A percentile compares a stretch with the other conserved stretches of the same genome.
These are phyloP conservation scores for Fusarium subglutinans DNA, from an alignment of 2,329 filamentous ascomycete species.

Conservation along the genomic window DNA sequence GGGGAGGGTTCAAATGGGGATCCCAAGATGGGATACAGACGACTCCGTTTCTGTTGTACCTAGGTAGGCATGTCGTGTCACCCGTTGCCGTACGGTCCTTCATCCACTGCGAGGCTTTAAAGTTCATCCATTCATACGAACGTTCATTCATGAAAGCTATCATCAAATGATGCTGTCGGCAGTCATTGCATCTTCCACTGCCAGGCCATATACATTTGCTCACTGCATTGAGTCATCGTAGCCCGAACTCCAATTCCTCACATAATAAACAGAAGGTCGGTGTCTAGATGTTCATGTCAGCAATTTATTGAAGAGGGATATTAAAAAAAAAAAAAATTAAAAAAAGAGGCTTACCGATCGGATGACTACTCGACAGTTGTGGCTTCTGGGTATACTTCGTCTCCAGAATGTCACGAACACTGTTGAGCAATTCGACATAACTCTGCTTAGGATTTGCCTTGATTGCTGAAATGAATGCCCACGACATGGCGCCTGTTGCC, in stretches of 20 bases:
- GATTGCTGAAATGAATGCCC: conserved; percentile 91
- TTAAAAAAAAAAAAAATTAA: conserved; percentile 15
- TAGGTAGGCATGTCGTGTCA: not conserved
- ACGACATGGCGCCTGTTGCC: conserved; percentile 98
- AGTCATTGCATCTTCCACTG: not conserved
- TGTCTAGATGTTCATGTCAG: conserved; percentile 57
- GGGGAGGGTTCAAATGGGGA: not conserved
- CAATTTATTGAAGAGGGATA: not conserved
- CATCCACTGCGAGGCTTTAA: not conserved
- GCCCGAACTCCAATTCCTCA: conserved; percentile 52
- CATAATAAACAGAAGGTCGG: conserved; percentile 74
- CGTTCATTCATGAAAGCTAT: conserved; percentile 1
- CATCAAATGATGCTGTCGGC: not conserved
- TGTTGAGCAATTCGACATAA: conserved; percentile 95
- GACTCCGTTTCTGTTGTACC: not conserved
- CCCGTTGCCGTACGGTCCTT: too few relatives aligned
- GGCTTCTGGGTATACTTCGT: conserved; percentile 94
- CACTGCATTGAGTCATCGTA: conserved; percentile 58
- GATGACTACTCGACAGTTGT: conserved; percentile 95
- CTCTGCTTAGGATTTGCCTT: conserved; percentile 95
- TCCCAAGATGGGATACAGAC: not conserved
- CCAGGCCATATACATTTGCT: not conserved
- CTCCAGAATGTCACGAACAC: conserved; percentile 87
- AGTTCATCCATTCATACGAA: not conserved
- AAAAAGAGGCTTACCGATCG: conserved; percentile 76